Evolutionary conservation across 2,329 filamentous ascomycete species (phyloP).

Genomic region (Trichoderma sp.): DNA sequence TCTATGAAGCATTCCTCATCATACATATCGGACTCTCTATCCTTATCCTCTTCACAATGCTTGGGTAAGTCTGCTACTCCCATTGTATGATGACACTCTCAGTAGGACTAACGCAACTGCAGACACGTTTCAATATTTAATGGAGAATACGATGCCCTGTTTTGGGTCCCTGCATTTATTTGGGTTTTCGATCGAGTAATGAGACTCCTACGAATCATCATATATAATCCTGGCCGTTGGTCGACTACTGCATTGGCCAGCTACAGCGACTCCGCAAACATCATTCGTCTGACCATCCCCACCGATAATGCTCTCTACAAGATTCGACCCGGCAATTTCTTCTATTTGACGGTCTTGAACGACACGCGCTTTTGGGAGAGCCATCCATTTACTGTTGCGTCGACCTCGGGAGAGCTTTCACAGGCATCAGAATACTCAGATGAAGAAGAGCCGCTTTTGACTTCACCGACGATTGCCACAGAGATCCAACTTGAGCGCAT

Average conservation of each 20-base stretch:
- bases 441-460: constrained; percentile 36
- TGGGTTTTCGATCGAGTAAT: constrained; percentile 50
- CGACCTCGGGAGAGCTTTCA: constrained; percentile 24
- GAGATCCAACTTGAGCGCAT: background rate
- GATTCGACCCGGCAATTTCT: constrained; percentile 42
- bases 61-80: constrained; percentile 41
- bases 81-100: background rate
- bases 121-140: constrained; percentile 51
- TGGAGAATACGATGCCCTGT: constrained; percentile 46
- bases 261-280: constrained; percentile 40
- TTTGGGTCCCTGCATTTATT: constrained; percentile 48
- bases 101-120: background rate
- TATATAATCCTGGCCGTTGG: constrained; percentile 40
- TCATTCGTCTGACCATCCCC: constrained; percentile 41
- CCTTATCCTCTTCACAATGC: constrained; percentile 48
- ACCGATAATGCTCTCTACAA: constrained; percentile 34
- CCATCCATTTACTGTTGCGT: constrained; percentile 49
- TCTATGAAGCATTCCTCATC: constrained; percentile 52
- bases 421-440: constrained; percentile 24
- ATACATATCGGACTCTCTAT: constrained; percentile 52
- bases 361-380: constrained; percentile 45
- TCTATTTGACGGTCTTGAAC: constrained; percentile 44
- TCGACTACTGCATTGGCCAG: constrained; percentile 33
- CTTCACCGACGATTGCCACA: background rate
- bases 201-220: constrained; percentile 41